Evolutionary conservation across 1,284 basidiomycete species (phyloP), one percentile per base, ranked within the genome.

Genomic region (Fomitopsis palustris): DNA sequence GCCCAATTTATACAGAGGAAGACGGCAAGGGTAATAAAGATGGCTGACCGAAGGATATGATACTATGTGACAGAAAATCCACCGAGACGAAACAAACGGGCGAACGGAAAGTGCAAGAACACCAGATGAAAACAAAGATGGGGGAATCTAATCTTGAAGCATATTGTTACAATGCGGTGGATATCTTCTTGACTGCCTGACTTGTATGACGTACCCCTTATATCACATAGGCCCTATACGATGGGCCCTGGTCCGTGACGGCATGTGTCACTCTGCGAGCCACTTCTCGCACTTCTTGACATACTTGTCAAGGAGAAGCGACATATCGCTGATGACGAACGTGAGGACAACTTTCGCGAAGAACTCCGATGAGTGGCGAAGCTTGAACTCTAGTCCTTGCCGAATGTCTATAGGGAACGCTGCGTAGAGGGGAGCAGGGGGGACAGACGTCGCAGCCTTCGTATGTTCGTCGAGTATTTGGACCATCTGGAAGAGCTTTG

Each of bases 391-490:
- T 56, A 93, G 82, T 12, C 82, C 81, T 35, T 71, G 67, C 59
- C 87, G 87, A 58, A 89, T 70, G 59, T 90, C 85, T 37, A 74
- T 58, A 7, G 90, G 82, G 61, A 96, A 83, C 10, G 83, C 81
- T 31, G 82, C 81, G 70, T 96, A 96, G 51, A 84, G 79, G 56
- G 80, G 84, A n/a, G 85, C 86, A 47, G 82, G 72, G 17, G 82
- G 88, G 62, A 85, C 78, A 58, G 83, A 77, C 57, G 84, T 77
- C 35, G 93, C 79, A 52, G 90, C 90, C 67, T 83, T 82, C 27
- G 93, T 88, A 70, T 97, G 95, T 68, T 93, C 90, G 68, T 96
- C 95, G 67, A 98, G 82, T 16, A 93, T 77, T 68, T 96, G 93
- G 2, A 84, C 82, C 61, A 88, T 83, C 21, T 74, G 74, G 71